These are phyloP conservation scores for Nicotiana sylvestris DNA, from an alignment of 257 asterid genomes.

Conservation along the genomic window DNA sequence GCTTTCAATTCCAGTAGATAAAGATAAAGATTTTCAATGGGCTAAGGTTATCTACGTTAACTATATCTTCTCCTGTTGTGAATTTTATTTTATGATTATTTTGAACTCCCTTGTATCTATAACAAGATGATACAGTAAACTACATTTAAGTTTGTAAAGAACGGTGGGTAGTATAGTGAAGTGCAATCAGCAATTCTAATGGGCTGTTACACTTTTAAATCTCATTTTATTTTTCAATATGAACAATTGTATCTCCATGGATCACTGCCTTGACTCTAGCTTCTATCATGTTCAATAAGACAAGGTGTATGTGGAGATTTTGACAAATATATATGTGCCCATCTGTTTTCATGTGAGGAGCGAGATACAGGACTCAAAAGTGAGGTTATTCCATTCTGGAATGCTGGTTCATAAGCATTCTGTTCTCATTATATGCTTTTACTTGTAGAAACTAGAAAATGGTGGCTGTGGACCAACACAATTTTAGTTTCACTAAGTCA, in stretches of 20 bases:
- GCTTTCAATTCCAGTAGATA: too few species aligned
- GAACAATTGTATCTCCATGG: background rate
- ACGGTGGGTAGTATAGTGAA: background rate
- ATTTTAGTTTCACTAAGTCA: too few species aligned
- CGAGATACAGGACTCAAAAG: background rate
- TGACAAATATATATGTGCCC: background rate
- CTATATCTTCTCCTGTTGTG: too few species aligned
- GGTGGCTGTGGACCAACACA: too few species aligned
- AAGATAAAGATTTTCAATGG: too few species aligned
- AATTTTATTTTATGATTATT: too few species aligned
- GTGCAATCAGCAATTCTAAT: background rate
- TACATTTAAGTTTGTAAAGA: background rate
- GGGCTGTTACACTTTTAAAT: background rate
- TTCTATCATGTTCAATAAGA: background rate
- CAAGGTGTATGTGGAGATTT: conserved; percentile 1
- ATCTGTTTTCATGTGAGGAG: background rate
- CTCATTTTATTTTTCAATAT: background rate
- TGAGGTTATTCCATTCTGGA: background rate
- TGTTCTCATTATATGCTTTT: background rate
- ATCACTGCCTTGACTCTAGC: background rate
- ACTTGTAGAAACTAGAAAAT: too few species aligned
- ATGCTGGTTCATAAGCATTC: background rate
- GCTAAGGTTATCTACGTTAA: too few species aligned
- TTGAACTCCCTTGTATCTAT: too few species aligned
- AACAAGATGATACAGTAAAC: background rate